Conservation (phyloP, 164 flowering plant species). For the Cinnamomum micranthum region DNA sequence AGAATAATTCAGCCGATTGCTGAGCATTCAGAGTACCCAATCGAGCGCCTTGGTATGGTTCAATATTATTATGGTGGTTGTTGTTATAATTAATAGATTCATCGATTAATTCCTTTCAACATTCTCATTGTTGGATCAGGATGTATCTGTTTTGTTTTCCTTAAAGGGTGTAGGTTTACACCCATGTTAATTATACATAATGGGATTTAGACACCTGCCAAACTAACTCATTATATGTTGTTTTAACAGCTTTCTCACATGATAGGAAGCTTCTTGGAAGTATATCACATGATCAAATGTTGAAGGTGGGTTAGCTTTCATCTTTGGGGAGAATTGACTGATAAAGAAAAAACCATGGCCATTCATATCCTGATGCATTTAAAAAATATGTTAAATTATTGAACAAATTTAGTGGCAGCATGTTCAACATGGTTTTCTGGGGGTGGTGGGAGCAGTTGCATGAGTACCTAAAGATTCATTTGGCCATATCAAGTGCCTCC, state of each 20-base stretch:
- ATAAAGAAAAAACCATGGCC: no score
- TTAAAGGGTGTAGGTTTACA: not conserved
- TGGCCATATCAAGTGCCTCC: not conserved
- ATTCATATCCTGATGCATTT: no score
- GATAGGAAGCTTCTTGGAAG: constrained; percentile 85
- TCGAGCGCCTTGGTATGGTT: constrained; percentile 84
- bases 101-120: not conserved
- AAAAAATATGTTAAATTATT: not conserved
- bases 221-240: constrained; percentile 14
- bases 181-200: not conserved
- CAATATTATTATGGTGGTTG: not conserved
- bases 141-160: not conserved
- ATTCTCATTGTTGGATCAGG: not conserved
- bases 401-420: not conserved
- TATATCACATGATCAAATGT: constrained; percentile 73
- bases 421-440: no score
- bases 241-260: constrained; percentile 79
- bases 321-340: no score
- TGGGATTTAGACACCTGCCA: not conserved
- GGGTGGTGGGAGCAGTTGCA: not conserved
- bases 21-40: constrained; percentile 91
- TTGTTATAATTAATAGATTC: no score
- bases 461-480: constrained; percentile 26
- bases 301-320: constrained; percentile 54
- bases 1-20: constrained; percentile 89